Evolutionary conservation across 2,329 filamentous ascomycete species (phyloP).

Genomic region (Claviceps quebecensis): DNA sequence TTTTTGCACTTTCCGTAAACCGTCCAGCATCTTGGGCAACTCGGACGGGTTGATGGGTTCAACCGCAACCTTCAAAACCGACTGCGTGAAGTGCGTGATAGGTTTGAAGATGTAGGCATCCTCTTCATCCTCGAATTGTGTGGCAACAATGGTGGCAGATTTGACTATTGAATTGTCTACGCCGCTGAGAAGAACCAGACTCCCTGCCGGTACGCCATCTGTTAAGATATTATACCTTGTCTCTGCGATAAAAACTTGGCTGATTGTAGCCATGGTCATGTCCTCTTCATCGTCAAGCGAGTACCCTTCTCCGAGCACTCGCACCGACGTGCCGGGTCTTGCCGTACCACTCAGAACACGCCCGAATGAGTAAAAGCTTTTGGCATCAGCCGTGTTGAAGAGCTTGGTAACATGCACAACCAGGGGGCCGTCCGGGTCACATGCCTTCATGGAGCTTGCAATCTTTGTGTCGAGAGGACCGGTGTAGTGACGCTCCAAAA

Average conservation of each 20-base stretch:
- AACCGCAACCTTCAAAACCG: conserved; percentile 92
- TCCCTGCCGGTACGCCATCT: conserved; percentile 84
- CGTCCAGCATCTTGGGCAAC: conserved; percentile 96
- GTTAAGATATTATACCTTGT: conserved; percentile 86
- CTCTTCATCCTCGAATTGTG: conserved; percentile 70
- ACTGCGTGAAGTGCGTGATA: conserved; percentile 88
- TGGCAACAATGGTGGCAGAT: conserved; percentile 77
- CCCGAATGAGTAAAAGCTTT: conserved; percentile 78
- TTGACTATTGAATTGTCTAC: conserved; percentile 98
- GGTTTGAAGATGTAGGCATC: conserved; percentile 93
- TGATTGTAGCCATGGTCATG: conserved; percentile 76
- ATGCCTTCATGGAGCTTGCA: conserved; percentile 64
- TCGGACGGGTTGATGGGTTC: conserved; percentile 98
- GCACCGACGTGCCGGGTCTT: conserved; percentile 65
- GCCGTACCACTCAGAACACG: conserved; percentile 88
- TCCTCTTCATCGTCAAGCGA: conserved; percentile 96
- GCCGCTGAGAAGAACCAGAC: conserved; percentile 80
- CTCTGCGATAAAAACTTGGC: conserved; percentile 79
- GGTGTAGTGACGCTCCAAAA: conserved; percentile 80
- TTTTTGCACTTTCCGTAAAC: conserved; percentile 92
- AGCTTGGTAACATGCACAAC: conserved; percentile 90
- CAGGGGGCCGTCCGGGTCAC: conserved; percentile 78
- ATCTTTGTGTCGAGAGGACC: conserved; percentile 74
- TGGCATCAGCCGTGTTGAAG: conserved; percentile 82
- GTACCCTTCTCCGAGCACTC: conserved; percentile 89